A percentile compares a stretch with the other conserved stretches of the same genome.
Evolutionary conservation across 208 protist genomes (phyloP).

Genomic region (Trypanosoma platydactyli): DNA sequence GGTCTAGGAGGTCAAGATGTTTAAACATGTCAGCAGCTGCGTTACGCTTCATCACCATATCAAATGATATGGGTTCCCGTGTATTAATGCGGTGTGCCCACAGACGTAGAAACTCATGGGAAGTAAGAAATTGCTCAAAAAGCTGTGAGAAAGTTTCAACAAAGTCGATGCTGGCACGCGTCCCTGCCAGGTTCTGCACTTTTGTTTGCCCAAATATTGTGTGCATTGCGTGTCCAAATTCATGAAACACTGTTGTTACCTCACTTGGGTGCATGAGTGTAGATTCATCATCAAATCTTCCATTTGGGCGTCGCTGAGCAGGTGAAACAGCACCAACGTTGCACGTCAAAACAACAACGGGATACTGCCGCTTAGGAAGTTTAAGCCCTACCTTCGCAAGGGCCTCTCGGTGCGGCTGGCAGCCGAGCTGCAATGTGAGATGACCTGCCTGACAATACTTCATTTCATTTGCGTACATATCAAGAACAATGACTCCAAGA

Average conservation of each 20-base stretch:
- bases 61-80: conserved; percentile 85
- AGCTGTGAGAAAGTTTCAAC: conserved; percentile 94
- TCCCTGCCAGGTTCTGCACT: conserved; percentile 92
- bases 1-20: conserved; percentile 84
- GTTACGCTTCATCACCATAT: conserved; percentile 89
- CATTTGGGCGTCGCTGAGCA: conserved; percentile 45
- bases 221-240: conserved; percentile 94
- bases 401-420: conserved; percentile 72
- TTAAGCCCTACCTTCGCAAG: conserved; percentile 74
- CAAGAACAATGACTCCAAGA: conserved; percentile 90
- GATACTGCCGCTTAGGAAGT: conserved; percentile 85
- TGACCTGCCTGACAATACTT: conserved; percentile 92
- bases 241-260: conserved; percentile 93
- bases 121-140: conserved; percentile 92
- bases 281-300: conserved; percentile 78
- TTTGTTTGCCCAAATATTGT: conserved; percentile 92
- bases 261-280: conserved; percentile 86
- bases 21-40: conserved; percentile 84
- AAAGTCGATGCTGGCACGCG: conserved; percentile 91
- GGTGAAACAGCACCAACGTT: conserved; percentile 68
- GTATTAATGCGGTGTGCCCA: conserved; percentile 90
- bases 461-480: conserved; percentile 86
- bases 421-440: conserved; percentile 89
- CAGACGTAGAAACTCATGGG: conserved; percentile 86
- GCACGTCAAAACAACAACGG: conserved; percentile 90